Percentiles rank a stretch among this genome's conserved stretches.
Conservation (phyloP, 495 filamentous ascomycete genomes). For the Aspergillus coremiiformis region DNA sequence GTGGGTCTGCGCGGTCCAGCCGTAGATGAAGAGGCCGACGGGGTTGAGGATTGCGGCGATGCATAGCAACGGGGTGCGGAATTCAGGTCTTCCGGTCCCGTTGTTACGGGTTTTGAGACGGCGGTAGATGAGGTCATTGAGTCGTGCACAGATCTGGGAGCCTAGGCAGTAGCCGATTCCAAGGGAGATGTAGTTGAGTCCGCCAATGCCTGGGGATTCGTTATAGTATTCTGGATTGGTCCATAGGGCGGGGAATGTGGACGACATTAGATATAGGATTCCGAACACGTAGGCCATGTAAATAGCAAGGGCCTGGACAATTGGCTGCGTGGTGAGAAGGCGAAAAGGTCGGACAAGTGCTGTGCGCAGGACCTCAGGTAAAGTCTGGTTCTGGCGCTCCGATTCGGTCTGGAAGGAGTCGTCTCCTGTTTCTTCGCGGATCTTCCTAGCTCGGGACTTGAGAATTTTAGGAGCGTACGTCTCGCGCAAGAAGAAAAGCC, state of each 20-base stretch:
- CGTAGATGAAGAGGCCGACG: conserved; percentile 62
- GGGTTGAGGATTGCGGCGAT: conserved; percentile 53
- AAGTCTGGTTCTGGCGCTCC: conserved; percentile 43
- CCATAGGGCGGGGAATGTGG: conserved; percentile 62
- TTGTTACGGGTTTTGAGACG: conserved; percentile 52
- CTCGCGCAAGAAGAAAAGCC: conserved; percentile 61
- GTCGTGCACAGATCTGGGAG: conserved; percentile 52
- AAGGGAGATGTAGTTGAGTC: conserved; percentile 65
- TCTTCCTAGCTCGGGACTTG: conserved; percentile 43
- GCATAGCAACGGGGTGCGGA: conserved; percentile 57
- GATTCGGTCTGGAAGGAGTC: conserved; percentile 53
- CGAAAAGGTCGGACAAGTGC: conserved; percentile 50
- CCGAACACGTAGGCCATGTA: conserved; percentile 69
- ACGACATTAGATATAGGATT: conserved; percentile 63
- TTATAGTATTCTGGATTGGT: conserved; percentile 45
- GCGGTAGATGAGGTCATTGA: conserved; percentile 61
- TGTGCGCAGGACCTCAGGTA: conserved; percentile 34
- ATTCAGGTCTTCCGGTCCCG: conserved; percentile 55
- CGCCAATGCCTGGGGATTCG: conserved; percentile 52
- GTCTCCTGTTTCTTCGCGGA: conserved; percentile 62
- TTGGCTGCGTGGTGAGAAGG: conserved; percentile 52
- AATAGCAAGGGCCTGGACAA: conserved; percentile 51
- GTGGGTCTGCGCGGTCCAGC: conserved; percentile 57
- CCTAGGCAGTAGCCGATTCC: conserved; percentile 63
- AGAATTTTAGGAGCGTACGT: conserved; percentile 63